Conservation (phyloP, 495 filamentous ascomycete genomes). For the Recurvomyces mirabilis region DNA sequence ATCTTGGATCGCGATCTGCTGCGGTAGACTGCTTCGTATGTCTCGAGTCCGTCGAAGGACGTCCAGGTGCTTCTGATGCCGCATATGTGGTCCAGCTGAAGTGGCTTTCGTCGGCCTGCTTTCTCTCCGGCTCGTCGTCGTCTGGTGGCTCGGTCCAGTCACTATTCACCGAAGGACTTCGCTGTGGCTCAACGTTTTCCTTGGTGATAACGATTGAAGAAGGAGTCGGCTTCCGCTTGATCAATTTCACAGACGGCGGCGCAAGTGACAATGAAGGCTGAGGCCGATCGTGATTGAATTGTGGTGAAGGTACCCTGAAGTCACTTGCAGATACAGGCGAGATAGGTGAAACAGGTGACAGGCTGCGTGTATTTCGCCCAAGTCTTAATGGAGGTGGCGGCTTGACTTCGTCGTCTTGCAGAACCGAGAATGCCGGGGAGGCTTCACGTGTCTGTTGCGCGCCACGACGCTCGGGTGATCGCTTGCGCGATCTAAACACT, state of each 20-base stretch:
- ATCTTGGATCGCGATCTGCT: background rate
- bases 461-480: conserved; percentile 5
- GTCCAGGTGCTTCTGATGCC: conserved; percentile 12
- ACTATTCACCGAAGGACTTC: conserved; percentile 6
- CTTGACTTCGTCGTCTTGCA: conserved; percentile 16
- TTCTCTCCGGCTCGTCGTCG: conserved; percentile 5
- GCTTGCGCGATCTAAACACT: conserved; percentile 7
- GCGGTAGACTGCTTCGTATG: background rate
- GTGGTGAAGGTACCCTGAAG: conserved; percentile 3
- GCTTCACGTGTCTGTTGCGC: background rate
- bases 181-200: conserved; percentile 15
- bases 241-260: conserved; percentile 1
- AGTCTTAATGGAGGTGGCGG: conserved; percentile 1
- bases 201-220: too few species aligned
- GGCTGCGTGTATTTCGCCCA: background rate
- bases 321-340: conserved; percentile 17
- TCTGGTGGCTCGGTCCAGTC: conserved; percentile 5
- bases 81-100: conserved; percentile 22
- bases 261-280: background rate
- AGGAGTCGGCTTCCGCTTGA: conserved; percentile 20
- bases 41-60: conserved; percentile 5
- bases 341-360: conserved; percentile 8
- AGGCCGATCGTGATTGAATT: conserved; percentile 5
- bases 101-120: conserved; percentile 3
- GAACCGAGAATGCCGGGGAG: conserved; percentile 13